These are phyloP conservation scores for Lizonia empirigonia DNA, from an alignment of 2,329 filamentous ascomycete genomes.

Conservation along the genomic window DNA sequence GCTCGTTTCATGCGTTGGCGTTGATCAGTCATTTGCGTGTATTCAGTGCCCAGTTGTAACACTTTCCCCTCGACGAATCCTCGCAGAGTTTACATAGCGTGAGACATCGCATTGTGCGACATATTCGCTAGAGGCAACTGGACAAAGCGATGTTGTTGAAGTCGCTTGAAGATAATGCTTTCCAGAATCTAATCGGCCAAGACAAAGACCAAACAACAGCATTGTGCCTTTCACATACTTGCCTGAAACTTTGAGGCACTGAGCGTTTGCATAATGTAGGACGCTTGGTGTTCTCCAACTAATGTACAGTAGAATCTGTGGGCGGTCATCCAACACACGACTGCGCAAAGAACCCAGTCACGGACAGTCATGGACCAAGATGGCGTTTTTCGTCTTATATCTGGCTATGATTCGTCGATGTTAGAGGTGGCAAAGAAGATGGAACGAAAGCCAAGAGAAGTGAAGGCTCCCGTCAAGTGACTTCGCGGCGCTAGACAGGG, in stretches of 20 bases:
- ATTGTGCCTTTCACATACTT: not conserved
- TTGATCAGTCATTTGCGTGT: not conserved
- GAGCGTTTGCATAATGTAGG: not conserved
- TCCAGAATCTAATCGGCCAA: not conserved
- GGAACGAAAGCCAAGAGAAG: no score
- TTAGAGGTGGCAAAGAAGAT: no score
- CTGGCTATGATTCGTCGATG: no score
- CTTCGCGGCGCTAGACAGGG: no score
- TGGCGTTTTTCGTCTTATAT: no score
- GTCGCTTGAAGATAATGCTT: not conserved
- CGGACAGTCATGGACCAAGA: no score
- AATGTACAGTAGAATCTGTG: no score
- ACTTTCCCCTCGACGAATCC: not conserved
- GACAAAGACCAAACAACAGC: constrained; percentile 8
- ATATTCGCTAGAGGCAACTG: not conserved
- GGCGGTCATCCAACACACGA: no score
- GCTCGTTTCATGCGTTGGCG: not conserved
- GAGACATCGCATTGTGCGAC: not conserved
- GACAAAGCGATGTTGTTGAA: not conserved
- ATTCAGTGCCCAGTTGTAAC: not conserved
- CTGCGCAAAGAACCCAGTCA: no score
- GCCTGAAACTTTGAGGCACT: not conserved
- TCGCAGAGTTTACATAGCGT: constrained; percentile 2
- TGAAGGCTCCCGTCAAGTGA: no score
- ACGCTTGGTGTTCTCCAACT: no score